Conservation (phyloP, 2,329 filamentous ascomycete species). For the Aureobasidium sp. region DNA sequence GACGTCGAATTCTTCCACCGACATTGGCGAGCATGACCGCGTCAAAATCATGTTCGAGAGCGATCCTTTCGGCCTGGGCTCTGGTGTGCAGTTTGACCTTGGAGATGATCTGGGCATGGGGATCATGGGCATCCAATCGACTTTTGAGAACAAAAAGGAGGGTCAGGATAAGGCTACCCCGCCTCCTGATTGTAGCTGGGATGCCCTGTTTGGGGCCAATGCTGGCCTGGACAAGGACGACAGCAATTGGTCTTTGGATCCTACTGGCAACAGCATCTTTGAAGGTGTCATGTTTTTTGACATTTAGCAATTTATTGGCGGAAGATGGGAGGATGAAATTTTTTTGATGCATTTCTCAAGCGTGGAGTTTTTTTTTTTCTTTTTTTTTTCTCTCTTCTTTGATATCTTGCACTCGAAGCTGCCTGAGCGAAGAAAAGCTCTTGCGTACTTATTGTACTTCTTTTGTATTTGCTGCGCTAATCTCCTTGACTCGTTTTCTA, state of each 20-base stretch:
- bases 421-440: no score
- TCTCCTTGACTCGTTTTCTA: no score
- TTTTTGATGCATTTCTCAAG: background rate
- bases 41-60: conserved; percentile 33
- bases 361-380: background rate
- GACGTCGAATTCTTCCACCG: conserved; percentile 36
- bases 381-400: background rate
- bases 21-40: conserved; percentile 38
- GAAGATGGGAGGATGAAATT: background rate
- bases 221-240: conserved; percentile 14
- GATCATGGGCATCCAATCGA: background rate
- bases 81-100: conserved; percentile 6
- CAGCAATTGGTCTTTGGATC: conserved; percentile 11
- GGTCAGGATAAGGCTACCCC: background rate
- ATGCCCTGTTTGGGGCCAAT: conserved; percentile 1
- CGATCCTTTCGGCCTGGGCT: conserved; percentile 23
- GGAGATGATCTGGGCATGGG: conserved; percentile 11
- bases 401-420: background rate
- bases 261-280: conserved; percentile 15
- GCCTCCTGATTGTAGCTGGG: conserved; percentile 3
- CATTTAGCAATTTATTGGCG: background rate
- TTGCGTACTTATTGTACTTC: background rate
- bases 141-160: conserved; percentile 13
- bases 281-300: conserved; percentile 11
- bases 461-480: background rate